Base-by-base conservation (phyloP, 768 basidiomycete species). In the Saitozyma sp. region DNA sequence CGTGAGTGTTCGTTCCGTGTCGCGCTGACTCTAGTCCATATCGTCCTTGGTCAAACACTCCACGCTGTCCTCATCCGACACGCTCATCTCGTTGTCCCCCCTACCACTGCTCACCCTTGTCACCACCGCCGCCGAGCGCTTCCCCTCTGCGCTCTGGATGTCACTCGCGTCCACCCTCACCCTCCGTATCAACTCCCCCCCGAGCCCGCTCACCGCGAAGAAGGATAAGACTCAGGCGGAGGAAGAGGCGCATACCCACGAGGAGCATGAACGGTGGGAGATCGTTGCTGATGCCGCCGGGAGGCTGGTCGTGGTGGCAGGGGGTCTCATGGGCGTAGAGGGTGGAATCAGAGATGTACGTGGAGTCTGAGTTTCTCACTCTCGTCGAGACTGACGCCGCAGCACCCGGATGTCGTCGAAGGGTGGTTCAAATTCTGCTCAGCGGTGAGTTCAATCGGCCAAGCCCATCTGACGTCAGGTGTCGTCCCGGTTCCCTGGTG, bases 361-460 rank as follows among this genome's bases (percentile, higher is more conserved):
- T 67, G 16, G 9, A 20, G 13, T 50, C 19, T 43, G 49, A 19
- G 41, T 39, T 41, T 46, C 11, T 46, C 8, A 50, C 3, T 41
- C 10, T 8, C n/a, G 2, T 6, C 9, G 20, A 39, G 48, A 38
- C 40, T 6, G 40, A 52, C 29, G 46, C 7, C 16, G 17, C 56
- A 95, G 91, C 91, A 95, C 73, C 92, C 93, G 0, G 93, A 95
- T 75, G 85, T 95, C 37, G 90, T 92, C 14, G 91, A 92, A 74
- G 87, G 87, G 29, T 94, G 93, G 78, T 95, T 94, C 79, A 83
- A 83, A 9, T 93, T 87, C 73, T 84, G 90, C 83, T 90, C 91
- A 50, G 84, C 85, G 50, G 90, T 90, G 64, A 52, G 84, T 82
- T 16, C 37, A 38, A 41, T 49, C 10, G 39, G 9, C 8, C 45